Percentiles rank a stretch among this genome's conserved stretches.
Conservation (phyloP, 805 yeast species). For the Candida berthetii region DNA sequence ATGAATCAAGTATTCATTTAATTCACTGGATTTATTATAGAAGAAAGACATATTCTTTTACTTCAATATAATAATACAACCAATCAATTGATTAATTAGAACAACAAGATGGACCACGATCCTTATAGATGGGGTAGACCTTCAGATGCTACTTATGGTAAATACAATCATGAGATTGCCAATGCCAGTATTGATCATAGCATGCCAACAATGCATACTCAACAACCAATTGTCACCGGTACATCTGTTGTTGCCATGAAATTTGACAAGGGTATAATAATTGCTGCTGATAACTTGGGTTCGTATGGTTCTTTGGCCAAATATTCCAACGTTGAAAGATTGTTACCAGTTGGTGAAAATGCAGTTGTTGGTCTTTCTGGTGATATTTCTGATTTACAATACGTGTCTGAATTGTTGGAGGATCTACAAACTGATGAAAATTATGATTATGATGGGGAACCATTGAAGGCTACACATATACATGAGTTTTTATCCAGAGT, state of each 20-base stretch:
- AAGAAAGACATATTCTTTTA: too few species aligned
- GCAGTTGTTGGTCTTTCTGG: conserved; percentile 94
- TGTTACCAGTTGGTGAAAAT: conserved; percentile 75
- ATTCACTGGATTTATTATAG: too few species aligned
- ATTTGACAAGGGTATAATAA: conserved; percentile 81
- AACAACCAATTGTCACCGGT: conserved; percentile 93
- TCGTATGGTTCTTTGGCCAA: conserved; percentile 92
- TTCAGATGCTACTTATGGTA: conserved; percentile 72
- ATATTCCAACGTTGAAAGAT: conserved; percentile 78
- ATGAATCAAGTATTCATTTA: too few species aligned
- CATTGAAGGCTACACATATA: conserved; percentile 77
- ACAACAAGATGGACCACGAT: conserved; percentile 76
- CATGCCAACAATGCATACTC: conserved; percentile 80
- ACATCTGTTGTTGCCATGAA: conserved; percentile 91
- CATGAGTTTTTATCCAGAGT: conserved; percentile 84
- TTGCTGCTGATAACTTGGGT: conserved; percentile 93
- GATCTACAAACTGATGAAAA: conserved; percentile 73
- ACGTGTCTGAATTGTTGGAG: conserved; percentile 66
- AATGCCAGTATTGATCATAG: conserved; percentile 34
- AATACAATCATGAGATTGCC: conserved; percentile 70
- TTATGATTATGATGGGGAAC: conserved; percentile 66
- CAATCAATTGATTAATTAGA: background rate
- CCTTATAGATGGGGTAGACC: conserved; percentile 97
- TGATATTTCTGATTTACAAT: conserved; percentile 90
- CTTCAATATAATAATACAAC: background rate